These are phyloP conservation scores for Penicillium herquei DNA, from an alignment of 495 filamentous ascomycete species.

Conservation along the genomic window DNA sequence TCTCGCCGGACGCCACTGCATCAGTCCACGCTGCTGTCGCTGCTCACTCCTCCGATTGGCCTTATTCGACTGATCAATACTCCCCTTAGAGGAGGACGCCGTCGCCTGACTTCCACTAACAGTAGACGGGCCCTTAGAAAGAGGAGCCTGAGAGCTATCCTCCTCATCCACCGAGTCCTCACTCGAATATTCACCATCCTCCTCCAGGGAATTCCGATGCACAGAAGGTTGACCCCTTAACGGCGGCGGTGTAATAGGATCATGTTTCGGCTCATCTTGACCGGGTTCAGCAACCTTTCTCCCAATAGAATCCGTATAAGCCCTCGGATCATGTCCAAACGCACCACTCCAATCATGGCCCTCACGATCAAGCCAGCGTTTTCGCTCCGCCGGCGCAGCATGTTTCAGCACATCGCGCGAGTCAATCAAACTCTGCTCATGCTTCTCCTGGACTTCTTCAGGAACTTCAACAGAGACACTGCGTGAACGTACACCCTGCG, in stretches of 20 bases:
- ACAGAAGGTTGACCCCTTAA: conserved; percentile 34
- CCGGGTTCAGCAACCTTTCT: conserved; percentile 56
- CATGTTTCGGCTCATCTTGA: conserved; percentile 52
- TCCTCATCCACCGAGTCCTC: conserved; percentile 7
- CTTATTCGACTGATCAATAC: conserved; percentile 24
- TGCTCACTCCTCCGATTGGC: conserved; percentile 49
- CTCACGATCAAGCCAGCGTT: conserved; percentile 74
- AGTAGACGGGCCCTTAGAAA: conserved; percentile 17
- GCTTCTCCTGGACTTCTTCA: conserved; percentile 62
- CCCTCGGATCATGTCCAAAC: conserved; percentile 65
- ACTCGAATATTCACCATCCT: conserved; percentile 1
- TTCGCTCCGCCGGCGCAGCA: conserved; percentile 65
- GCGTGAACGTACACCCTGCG: conserved; percentile 74
- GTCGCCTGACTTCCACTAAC: conserved; percentile 9
- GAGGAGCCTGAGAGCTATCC: neutral
- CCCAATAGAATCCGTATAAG: conserved; percentile 49
- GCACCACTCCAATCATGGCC: conserved; percentile 90
- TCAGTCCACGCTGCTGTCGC: conserved; percentile 50
- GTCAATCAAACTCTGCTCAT: conserved; percentile 73
- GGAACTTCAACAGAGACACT: conserved; percentile 69
- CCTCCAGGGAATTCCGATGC: neutral
- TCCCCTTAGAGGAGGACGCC: conserved; percentile 15
- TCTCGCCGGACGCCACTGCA: conserved; percentile 56
- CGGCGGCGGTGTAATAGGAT: conserved; percentile 53
- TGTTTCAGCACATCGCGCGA: conserved; percentile 76